Evolutionary conservation across 306 rosid species (phyloP), one percentile per base, ranked within the genome.

Genomic region (Senna siamea): DNA sequence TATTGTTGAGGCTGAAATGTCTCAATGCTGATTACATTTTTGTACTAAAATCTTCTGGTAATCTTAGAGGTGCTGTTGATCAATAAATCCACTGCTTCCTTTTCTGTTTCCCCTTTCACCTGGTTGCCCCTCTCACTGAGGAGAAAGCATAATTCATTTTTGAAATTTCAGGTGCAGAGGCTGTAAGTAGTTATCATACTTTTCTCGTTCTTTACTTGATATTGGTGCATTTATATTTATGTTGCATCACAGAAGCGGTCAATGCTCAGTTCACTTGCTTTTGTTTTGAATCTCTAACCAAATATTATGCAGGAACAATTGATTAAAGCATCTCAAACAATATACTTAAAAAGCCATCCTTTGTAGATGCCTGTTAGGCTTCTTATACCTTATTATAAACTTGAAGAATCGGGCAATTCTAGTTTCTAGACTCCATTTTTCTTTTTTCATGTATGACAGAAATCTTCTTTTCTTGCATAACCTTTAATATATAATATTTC

Each of bases 1-100:
- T 48, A 10, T 73, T 77, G 60, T 37, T 54, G 66, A 72, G 74
- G 38, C 50, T 50, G 32, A 38, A 65, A 74, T 22, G 40, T 48
- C 55, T 34, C n/a, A 53, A 44, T 70, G 43, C 69, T 44, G 72
- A 43, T 44, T 50, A 6, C 55, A 50, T 17, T 17, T 52, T 22
- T 70, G 23, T 15, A 50, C 28, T 58, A 46, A 20, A 43, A 41
- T 30, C 28, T 30, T 6, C 37, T 70, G 52, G 22, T 75, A 52
- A 17, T 54, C 47, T 10, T 12, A 74, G 17, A 69, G 4, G 10
- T 80, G 55, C 14, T 60, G 54, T 52, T 61, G 43, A 43, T 43
- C 56, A 44, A 37, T 58, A 44, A 19, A 44, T 80, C 26, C 46
- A 35, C 52, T 51, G 7, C 9, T 20, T 48, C 5, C 4, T 5